Base-by-base conservation (phyloP, 805 yeast genomes). In the Kodamaea leandrae region DNA sequence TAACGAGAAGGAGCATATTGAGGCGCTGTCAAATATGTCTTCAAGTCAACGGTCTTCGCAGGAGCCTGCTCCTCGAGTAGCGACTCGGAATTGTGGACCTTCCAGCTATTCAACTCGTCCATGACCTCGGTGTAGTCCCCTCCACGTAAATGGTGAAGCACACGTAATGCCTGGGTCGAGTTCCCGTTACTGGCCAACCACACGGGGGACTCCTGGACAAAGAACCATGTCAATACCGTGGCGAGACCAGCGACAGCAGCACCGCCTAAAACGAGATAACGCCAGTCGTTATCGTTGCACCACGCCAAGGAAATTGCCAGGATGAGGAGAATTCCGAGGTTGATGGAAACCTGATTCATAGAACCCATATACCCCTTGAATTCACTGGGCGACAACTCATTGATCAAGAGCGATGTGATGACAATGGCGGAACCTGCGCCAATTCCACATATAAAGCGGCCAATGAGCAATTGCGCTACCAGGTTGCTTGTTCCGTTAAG, bases 371-470 rank as follows among this genome's bases (percentile, higher is more conserved):
- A 63, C 1, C 98, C 98, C 36, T 83, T 77, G 46, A 76, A 63
- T 3, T 68, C 68, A 1, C 71, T 60, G 0, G 97, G 96, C 6
- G 93, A 70, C 8, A 89, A 74, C 61, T 89, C 96, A 56, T 81
- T 83, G 52, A 93, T 78, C 50, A 79, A 82, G 45, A 93, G 61
- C 0, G 98, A 95, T 0, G 89, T 83, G 13, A 86, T 80, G 3
- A 93, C 98, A 43, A 93, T 75, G 1, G 91, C 83, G 9, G 82
- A 71, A 3, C 99, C 99, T 6, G 96, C 95, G 1, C 86, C 95
- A 2, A 88, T 36, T 0, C 99, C 99, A 14, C 86, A 77, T 4
- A 86, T 51, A 41, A 88, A 72, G 44, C 99, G 72, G 0, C 97
- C 97, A 10, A 76, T 4, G 9, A 78, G 53, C 46, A 91, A 60